Percentiles rank a stretch among this genome's conserved stretches.
phyloP scores from a whole-genome alignment of 176 grass and related monocot species.

The Lolium perenne region DNA sequence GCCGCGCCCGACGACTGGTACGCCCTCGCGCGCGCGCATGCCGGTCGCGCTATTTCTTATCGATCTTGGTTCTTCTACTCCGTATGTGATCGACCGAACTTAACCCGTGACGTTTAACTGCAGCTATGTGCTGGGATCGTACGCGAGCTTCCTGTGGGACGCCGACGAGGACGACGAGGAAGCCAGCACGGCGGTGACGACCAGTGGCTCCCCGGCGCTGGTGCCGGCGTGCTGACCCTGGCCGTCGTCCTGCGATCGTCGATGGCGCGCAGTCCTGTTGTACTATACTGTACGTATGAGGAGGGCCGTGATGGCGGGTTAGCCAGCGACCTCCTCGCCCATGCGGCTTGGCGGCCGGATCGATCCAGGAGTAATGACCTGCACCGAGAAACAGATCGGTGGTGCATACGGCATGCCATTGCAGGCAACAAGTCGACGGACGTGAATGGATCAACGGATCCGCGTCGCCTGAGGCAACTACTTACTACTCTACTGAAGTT shows the following conservation, averaged over 20 bases:
- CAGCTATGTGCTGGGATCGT: slow-evolving; percentile 80
- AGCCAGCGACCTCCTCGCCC: background rate
- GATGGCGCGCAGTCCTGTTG: background rate
- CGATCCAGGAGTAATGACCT: background rate
- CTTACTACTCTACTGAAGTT: slow-evolving; percentile 2
- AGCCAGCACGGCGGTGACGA: background rate
- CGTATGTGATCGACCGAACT: background rate
- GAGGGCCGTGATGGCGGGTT: background rate
- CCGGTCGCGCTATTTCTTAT: background rate
- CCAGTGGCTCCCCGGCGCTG: slow-evolving; percentile 26
- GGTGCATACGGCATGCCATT: background rate
- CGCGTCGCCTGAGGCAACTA: background rate
- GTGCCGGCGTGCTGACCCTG: slow-evolving; percentile 63
- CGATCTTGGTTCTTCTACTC: background rate
- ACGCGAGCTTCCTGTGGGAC: slow-evolving; percentile 89
- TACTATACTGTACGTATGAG: background rate
- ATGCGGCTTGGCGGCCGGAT: background rate
- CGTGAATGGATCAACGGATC: background rate
- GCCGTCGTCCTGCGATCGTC: background rate
- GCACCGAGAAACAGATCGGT: background rate
- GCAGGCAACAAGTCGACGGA: slow-evolving; percentile 11
- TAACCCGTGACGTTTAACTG: background rate
- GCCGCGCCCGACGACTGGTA: slow-evolving; percentile 89
- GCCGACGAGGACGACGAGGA: slow-evolving; percentile 53
- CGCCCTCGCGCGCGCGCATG: background rate